These are phyloP conservation scores for Apiospora arundinis DNA, from an alignment of 2,329 filamentous ascomycete species.

Conservation along the genomic window DNA sequence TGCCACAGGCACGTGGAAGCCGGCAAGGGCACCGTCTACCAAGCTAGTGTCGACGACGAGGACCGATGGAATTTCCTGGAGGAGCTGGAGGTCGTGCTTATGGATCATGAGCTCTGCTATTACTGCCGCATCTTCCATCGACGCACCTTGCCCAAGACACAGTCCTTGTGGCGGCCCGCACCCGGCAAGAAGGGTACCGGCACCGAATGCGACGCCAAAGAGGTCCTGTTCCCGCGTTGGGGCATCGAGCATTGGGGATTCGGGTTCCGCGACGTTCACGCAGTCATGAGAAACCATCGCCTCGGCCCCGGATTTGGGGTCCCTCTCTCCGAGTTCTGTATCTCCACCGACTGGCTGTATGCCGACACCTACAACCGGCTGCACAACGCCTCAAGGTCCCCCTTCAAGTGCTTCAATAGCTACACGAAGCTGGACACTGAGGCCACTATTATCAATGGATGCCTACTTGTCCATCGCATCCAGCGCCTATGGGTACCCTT, in stretches of 20 bases:
- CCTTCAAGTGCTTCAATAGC: constrained; percentile 26
- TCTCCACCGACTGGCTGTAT: constrained; percentile 27
- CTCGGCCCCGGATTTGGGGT: constrained; percentile 15
- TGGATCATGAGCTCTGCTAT: constrained; percentile 25
- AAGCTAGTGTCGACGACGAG: background rate
- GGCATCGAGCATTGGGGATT: constrained; percentile 24
- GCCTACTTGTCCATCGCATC: constrained; percentile 24
- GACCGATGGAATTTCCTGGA: constrained; percentile 25
- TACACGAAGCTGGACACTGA: constrained; percentile 27
- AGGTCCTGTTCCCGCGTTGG: constrained; percentile 25
- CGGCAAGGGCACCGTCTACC: constrained; percentile 18
- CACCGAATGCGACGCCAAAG: constrained; percentile 23
- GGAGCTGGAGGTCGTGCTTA: constrained; percentile 20
- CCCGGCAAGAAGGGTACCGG: background rate
- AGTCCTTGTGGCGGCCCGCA: constrained; percentile 21
- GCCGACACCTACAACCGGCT: constrained; percentile 24
- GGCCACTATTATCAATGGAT: constrained; percentile 18
- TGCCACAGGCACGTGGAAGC: background rate
- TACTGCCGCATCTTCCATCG: constrained; percentile 28
- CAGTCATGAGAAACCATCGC: constrained; percentile 22
- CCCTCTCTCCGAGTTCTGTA: constrained; percentile 22
- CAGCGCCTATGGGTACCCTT: constrained; percentile 27
- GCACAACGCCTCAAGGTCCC: constrained; percentile 23
- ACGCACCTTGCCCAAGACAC: background rate
- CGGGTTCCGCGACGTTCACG: constrained; percentile 26